Conservation (phyloP, 257 asterid genomes). For the Solanum dulcamara region DNA sequence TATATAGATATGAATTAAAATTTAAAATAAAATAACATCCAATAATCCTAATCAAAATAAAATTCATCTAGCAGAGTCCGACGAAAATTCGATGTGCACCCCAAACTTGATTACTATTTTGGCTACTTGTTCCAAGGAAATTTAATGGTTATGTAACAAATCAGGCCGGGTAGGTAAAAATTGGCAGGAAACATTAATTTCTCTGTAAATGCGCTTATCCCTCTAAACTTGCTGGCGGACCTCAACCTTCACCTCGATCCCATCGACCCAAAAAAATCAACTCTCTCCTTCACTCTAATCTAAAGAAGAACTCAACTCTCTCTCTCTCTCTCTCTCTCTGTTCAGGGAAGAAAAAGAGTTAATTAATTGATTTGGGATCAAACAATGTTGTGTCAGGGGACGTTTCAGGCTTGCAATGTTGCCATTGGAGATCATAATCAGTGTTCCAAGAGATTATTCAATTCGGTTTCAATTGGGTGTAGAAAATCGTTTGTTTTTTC, state of each 20-base stretch:
- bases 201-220: not conserved
- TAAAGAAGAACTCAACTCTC: not conserved
- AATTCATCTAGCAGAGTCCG: accelerated
- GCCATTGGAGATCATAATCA: not conserved
- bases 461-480: not conserved
- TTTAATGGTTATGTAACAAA: not conserved
- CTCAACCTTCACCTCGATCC: not conserved
- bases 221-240: not conserved
- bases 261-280: not conserved
- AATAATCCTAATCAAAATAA: no score
- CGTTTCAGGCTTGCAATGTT: not conserved
- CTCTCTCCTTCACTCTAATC: no score
- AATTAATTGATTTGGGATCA: not conserved
- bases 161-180: not conserved
- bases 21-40: no score
- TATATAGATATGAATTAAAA: no score
- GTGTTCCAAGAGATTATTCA: slow-evolving; percentile 1
- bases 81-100: accelerated
- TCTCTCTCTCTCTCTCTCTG: not conserved
- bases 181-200: not conserved
- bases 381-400: slow-evolving; percentile 17
- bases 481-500: slow-evolving; percentile 5
- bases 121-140: not conserved
- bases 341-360: not conserved
- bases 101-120: no score